Evolutionary conservation across 805 yeast genomes (phyloP), one percentile per base, ranked within the genome.

Genomic region (Lipomyces yamadae): DNA sequence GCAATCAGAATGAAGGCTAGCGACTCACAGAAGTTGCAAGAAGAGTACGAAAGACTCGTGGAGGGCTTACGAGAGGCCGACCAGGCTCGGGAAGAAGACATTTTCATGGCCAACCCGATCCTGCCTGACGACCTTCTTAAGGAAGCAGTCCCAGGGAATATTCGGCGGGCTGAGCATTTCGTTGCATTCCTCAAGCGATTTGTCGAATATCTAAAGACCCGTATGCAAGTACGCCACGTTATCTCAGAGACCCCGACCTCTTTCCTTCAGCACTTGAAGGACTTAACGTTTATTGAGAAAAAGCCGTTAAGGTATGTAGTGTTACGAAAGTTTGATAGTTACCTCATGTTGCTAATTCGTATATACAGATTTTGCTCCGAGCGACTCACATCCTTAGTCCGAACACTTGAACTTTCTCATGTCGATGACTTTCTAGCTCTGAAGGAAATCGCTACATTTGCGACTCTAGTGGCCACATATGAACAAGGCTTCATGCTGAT

Each of bases 81-180:
- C 72, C 85, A 78, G 69, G 88, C 85, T 39, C 77, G 82, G 45
- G 85, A 81, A 57, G 85, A 84, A 61, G 95, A 90, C 65, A 77
- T 84, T 32, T 90, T 92, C 77, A 87, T 95, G 85, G 86, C 93
- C 55, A 91, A 91, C 62, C 99, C 99, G 0, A 91, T 89, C 0
- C 79, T 95, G 57, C 91, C 98, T 0, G 85, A 86, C 59, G 99
- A 95, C 78, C 79, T 95, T 39, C 79, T 95, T 55, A 88, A 87
- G 55, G 99, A 95, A 76, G 98, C 98, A 0, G 87, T 95, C 10
- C 99, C 99, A 0, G 99, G 99, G 11, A 95, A 96, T 72, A 95
- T 95, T 55, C 83, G 99, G 72, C 87, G 97, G 74, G 99, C 98
- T 0, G 98, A 96, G 75, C 99, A 95, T 80, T 95, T 95, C 74